Percentiles rank a stretch among this genome's conserved stretches.
These are phyloP conservation scores for Mycena citricolor DNA, from an alignment of 1,284 basidiomycete genomes.

Conservation along the genomic window DNA sequence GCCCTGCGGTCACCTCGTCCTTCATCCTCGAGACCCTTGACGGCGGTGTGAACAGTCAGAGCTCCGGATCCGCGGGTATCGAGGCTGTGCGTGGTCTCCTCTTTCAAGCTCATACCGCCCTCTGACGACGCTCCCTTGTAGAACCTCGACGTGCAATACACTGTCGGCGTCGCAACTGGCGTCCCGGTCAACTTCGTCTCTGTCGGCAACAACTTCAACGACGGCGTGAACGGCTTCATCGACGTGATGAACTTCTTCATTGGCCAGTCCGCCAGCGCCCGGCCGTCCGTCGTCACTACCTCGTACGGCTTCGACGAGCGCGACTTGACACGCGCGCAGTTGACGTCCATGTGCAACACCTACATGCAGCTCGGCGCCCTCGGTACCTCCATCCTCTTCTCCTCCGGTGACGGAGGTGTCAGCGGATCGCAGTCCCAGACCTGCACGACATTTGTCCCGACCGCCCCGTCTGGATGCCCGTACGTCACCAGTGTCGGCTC, in stretches of 20 bases:
- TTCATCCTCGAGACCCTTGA: slow-evolving; percentile 36
- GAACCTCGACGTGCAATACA: slow-evolving; percentile 40
- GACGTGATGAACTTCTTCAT: slow-evolving; percentile 43
- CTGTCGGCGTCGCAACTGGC: slow-evolving; percentile 37
- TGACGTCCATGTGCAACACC: slow-evolving; percentile 6
- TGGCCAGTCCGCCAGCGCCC: slow-evolving; percentile 38
- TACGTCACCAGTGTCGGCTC: slow-evolving; percentile 36
- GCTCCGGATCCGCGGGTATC: slow-evolving; percentile 34
- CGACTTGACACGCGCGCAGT: slow-evolving; percentile 12
- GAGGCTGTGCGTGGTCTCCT: slow-evolving; percentile 35
- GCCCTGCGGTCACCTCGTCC: slow-evolving; percentile 20
- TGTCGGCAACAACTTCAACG: slow-evolving; percentile 17
- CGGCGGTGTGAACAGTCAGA: slow-evolving; percentile 45
- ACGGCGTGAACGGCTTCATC: slow-evolving; percentile 30
- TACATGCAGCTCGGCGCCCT: slow-evolving; percentile 7
- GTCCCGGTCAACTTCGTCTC: slow-evolving; percentile 25
- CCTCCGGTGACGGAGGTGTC: slow-evolving; percentile 2
- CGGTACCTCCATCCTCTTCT: slow-evolving; percentile 6
- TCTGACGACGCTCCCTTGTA: too few relatives aligned
- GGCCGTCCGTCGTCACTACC: slow-evolving; percentile 38
- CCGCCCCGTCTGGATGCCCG: slow-evolving; percentile 32
- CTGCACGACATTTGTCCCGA: slow-evolving; percentile 15
- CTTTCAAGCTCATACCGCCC: too few relatives aligned
- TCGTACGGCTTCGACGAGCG: slow-evolving; percentile 20
- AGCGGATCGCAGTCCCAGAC: neutral